These are phyloP conservation scores for Candida xiaguanensis DNA, from an alignment of 805 yeast species.

Conservation along the genomic window DNA sequence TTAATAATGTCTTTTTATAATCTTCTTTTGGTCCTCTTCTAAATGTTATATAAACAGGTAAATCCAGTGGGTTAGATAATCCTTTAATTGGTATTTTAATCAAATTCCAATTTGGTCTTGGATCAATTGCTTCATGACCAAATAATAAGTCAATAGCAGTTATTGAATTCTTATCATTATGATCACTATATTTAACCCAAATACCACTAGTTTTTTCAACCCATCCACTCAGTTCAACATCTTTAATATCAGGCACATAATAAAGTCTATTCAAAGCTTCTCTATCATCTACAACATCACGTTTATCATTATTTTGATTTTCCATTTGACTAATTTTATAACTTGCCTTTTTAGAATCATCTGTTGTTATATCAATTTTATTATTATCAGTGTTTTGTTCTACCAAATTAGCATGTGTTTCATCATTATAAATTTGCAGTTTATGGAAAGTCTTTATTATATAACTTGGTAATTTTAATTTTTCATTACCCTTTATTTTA, in stretches of 20 bases:
- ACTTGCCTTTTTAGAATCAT: not conserved
- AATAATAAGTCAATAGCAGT: conserved; percentile 66
- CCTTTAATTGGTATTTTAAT: conserved; percentile 21
- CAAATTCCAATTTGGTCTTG: conserved; percentile 67
- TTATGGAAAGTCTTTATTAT: conserved; percentile 27
- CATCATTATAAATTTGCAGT: conserved; percentile 23
- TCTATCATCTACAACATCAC: conserved; percentile 8
- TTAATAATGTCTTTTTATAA: conserved; percentile 17
- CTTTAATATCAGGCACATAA: conserved; percentile 31
- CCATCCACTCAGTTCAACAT: conserved; percentile 46
- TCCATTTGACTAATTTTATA: conserved; percentile 5
- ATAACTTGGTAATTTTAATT: conserved; percentile 23
- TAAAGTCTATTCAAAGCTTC: conserved; percentile 9
- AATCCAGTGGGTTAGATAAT: conserved; percentile 16
- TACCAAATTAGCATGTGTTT: conserved; percentile 17
- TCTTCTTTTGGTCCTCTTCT: conserved; percentile 33
- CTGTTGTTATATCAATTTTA: conserved; percentile 10
- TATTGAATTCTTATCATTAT: conserved; percentile 33
- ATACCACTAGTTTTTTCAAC: conserved; percentile 43
- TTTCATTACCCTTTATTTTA: conserved; percentile 35
- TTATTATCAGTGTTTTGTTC: conserved; percentile 7
- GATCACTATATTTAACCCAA: conserved; percentile 56
- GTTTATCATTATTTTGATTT: conserved; percentile 3
- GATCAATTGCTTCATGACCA: conserved; percentile 72
- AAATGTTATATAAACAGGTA: conserved; percentile 27